phyloP scores from a whole-genome alignment of 192 early-diverging fungal genomes.

The Backusella luteola region DNA sequence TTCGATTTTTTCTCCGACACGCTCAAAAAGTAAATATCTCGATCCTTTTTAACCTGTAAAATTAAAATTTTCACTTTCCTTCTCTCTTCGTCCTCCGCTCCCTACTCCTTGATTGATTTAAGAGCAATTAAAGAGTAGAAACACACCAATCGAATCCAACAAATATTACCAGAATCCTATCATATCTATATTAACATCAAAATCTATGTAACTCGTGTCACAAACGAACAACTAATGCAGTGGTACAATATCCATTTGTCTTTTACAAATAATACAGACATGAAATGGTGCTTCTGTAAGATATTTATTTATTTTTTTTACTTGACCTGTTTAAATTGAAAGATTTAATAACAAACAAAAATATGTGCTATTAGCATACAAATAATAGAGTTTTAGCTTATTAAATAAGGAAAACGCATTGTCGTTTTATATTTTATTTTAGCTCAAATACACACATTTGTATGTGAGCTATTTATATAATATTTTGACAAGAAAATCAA shows the following conservation, averaged over 20 bases:
- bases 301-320: neutral
- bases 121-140: neutral
- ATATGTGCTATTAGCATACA: neutral
- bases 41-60: neutral
- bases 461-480: no score
- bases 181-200: neutral
- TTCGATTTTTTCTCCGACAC: neutral
- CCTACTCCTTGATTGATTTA: neutral
- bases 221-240: neutral
- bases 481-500: neutral
- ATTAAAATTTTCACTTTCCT: neutral
- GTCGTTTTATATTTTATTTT: neutral
- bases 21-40: slow-evolving; percentile 3
- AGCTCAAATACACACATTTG: neutral
- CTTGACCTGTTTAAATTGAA: neutral
- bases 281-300: neutral
- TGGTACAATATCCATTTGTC: neutral
- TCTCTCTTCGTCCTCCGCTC: neutral
- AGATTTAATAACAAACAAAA: neutral
- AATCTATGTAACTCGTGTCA: neutral
- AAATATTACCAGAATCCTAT: neutral
- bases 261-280: neutral
- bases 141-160: neutral
- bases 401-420: neutral
- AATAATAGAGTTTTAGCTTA: neutral